Conservation (phyloP, 371 early-diverging fungal genomes). For the Actinomucor elegans region DNA sequence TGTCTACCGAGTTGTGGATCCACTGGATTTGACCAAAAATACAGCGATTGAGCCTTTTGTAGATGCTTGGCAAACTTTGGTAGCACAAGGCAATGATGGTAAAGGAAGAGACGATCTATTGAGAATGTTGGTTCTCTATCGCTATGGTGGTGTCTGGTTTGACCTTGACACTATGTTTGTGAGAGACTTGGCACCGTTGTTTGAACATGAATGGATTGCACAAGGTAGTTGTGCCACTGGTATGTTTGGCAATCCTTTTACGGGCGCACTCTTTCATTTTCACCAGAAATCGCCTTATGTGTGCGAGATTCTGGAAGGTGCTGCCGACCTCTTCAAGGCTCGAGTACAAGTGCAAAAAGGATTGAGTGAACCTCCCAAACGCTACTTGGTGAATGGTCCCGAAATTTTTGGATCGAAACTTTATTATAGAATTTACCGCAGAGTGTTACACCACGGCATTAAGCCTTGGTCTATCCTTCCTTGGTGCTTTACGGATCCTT, state of each 20-base stretch:
- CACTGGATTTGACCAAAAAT: background rate
- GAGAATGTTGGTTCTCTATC: constrained; percentile 38
- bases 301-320: constrained; percentile 38
- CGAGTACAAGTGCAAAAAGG: constrained; percentile 3
- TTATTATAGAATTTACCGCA: constrained; percentile 34
- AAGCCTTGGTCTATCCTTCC: constrained; percentile 51
- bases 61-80: constrained; percentile 18
- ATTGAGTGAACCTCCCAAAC: constrained; percentile 2
- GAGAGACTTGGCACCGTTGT: constrained; percentile 41
- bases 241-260: constrained; percentile 37
- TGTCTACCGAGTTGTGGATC: constrained; percentile 15
- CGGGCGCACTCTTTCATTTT: constrained; percentile 37
- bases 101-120: constrained; percentile 25
- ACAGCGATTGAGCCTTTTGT: constrained; percentile 23
- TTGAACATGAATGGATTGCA: constrained; percentile 44
- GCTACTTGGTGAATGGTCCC: constrained; percentile 18
- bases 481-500: constrained; percentile 44
- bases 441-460: constrained; percentile 46
- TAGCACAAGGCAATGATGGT: constrained; percentile 18
- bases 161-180: constrained; percentile 44
- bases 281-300: constrained; percentile 35
- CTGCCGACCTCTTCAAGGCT: constrained; percentile 21
- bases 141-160: constrained; percentile 55
- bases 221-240: constrained; percentile 36
- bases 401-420: constrained; percentile 31